Conservation (phyloP, 371 early-diverging fungal genomes). For the Zopfochytrium polystomum region DNA sequence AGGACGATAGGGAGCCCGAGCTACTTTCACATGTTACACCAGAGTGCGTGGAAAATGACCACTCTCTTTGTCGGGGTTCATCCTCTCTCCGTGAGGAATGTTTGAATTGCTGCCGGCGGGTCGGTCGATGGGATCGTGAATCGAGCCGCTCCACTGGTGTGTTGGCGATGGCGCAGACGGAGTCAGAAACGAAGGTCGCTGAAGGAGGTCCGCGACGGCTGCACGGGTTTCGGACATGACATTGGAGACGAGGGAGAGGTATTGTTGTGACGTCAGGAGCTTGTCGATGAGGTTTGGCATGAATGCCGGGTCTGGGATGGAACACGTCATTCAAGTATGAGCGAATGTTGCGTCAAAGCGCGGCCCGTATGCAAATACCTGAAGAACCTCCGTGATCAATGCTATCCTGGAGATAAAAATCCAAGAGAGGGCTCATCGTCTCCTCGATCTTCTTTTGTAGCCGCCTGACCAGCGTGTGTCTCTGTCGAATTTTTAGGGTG, state of each 20-base stretch:
- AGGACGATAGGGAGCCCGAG: slow-evolving; percentile 26
- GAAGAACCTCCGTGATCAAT: neutral
- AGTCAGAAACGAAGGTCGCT: slow-evolving; percentile 2
- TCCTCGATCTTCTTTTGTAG: slow-evolving; percentile 34
- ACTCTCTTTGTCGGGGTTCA: slow-evolving; percentile 12
- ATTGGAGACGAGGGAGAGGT: slow-evolving; percentile 3
- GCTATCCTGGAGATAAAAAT: slow-evolving; percentile 12
- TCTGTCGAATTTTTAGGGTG: slow-evolving; percentile 12
- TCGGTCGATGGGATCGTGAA: slow-evolving; percentile 4
- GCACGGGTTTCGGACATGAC: slow-evolving; percentile 1
- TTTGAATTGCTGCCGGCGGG: neutral
- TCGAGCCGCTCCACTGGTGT: neutral
- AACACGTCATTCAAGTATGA: neutral
- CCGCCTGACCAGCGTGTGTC: slow-evolving; percentile 36
- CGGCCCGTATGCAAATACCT: neutral
- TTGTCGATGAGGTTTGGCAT: slow-evolving; percentile 13
- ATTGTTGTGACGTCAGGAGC: slow-evolving; percentile 13
- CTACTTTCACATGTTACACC: slow-evolving; percentile 35
- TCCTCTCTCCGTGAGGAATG: neutral
- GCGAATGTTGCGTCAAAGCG: neutral
- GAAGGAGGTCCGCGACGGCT: slow-evolving; percentile 5
- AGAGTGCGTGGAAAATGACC: slow-evolving; percentile 36
- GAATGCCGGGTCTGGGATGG: neutral
- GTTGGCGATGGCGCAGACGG: neutral
- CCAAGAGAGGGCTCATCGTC: slow-evolving; percentile 26